These are phyloP conservation scores for Saccharomyces mikatae DNA, from an alignment of 805 yeast species.

Conservation along the genomic window DNA sequence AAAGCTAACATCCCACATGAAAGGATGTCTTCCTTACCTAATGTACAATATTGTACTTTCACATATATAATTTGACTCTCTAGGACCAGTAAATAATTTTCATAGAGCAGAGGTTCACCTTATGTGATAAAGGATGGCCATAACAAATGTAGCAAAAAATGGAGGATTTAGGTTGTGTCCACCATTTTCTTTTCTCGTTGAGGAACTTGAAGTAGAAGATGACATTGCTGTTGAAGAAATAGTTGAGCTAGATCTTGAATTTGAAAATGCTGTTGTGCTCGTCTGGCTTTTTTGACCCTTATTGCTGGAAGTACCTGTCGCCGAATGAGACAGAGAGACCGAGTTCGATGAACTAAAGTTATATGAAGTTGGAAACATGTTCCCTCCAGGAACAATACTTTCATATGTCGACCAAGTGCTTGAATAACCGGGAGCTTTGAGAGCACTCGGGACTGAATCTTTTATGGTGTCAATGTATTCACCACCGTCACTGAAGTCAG, in stretches of 20 bases:
- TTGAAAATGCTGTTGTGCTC: background rate
- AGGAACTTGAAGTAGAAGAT: background rate
- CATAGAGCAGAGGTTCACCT: background rate
- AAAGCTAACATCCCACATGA: background rate
- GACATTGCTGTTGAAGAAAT: background rate
- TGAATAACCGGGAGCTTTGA: slow-evolving; percentile 38
- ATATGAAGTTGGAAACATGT: slow-evolving; percentile 17
- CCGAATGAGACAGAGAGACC: background rate
- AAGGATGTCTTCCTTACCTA: background rate
- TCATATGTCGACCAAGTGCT: slow-evolving; percentile 33
- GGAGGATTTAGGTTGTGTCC: background rate
- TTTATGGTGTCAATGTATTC: slow-evolving; percentile 41
- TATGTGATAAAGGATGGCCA: background rate
- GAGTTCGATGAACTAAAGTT: background rate
- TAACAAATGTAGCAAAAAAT: background rate
- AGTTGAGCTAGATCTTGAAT: background rate
- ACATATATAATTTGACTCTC: background rate
- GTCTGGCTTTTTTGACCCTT: background rate
- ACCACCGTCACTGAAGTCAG: slow-evolving; percentile 26
- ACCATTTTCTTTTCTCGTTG: background rate
- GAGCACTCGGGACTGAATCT: slow-evolving; percentile 42
- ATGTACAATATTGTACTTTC: background rate
- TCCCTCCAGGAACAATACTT: slow-evolving; percentile 20
- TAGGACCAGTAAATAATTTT: background rate
- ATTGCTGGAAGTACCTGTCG: background rate